Base-by-base conservation (phyloP, 495 filamentous ascomycete genomes). In the Hypoxylon trugodes region DNA sequence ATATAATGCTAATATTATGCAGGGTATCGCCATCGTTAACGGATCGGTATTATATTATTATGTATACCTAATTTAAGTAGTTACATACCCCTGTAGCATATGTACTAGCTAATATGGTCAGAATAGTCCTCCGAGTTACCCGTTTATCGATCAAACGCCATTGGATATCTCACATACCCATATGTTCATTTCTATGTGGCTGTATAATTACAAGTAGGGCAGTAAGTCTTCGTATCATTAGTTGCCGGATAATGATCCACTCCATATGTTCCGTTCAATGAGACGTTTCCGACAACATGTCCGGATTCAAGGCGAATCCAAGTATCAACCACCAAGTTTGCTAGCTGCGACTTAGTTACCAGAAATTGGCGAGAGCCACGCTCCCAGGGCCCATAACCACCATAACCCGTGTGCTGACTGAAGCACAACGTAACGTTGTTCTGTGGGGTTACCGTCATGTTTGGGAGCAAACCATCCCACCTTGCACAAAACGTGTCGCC, bases 401-500 rank as follows among this genome's bases (percentile, higher is more conserved):
- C 89, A 52, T 90, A 91, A 5, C 89, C 89, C 0, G 81, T 81
- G 56, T 88, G 88, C 51, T 87, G 82, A n/a, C 86, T 84, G 61
- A 90, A 91, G 65, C 89, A 92, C 42, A 91, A 67, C 55, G 80
- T 73, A 2, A 81, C 61, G 24, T 72, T 69, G 45, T 71, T 77
- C 4, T 18, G 28, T 5, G 76, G 74, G 41, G 43, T 58, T 26
- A 73, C 66, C 1, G 50, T 57, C 68, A 76, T 69, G 26, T 68
- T 69, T 2, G 71, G 65, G 8, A 75, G 43, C 36, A 36, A 18
- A 5, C 55, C 47, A 28, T 81, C 73, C 80, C 80, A 84, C 36
- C 73, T 76, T 25, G 71, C 73, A 60, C 81, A 91, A 88, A 88
- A 91, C 24, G 84, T 83, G 67, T 90, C 79, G 0, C 84, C 84